These are phyloP conservation scores for Colletotrichum sp. DNA, from an alignment of 2,329 filamentous ascomycete genomes.

Conservation along the genomic window DNA sequence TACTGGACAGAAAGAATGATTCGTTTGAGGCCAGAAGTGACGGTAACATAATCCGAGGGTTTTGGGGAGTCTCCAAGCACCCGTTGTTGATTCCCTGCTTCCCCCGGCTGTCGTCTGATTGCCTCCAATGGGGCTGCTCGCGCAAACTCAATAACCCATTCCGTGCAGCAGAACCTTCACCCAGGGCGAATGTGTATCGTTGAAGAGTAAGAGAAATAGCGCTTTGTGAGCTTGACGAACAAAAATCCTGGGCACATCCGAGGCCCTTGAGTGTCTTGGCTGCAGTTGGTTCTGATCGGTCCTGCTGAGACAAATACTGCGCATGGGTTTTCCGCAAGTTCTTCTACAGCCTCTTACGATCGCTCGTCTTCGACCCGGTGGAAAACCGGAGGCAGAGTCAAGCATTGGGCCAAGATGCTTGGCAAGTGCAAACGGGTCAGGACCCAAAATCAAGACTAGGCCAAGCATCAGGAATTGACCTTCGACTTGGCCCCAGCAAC, in stretches of 20 bases:
- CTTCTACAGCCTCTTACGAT: not conserved
- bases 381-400: slow-evolving; percentile 15
- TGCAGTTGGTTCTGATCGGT: not conserved
- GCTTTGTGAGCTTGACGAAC: not conserved
- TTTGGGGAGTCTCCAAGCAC: not conserved
- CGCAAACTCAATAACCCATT: not conserved
- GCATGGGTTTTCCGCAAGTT: not conserved
- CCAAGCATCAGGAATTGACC: not conserved
- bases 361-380: not conserved
- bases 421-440: not conserved
- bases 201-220: not conserved
- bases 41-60: not conserved
- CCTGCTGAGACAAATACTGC: not conserved
- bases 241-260: not conserved
- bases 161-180: not conserved
- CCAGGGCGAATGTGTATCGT: not conserved
- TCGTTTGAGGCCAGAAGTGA: not conserved
- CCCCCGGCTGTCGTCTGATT: not conserved
- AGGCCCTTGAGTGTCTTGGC: not conserved
- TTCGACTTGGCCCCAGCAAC: not conserved
- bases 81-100: not conserved
- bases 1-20: not conserved
- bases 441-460: not conserved
- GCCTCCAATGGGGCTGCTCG: not conserved
- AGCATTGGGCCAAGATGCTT: not conserved